These are phyloP conservation scores for Lentithecium fluviatile DNA, from an alignment of 495 filamentous ascomycete genomes.

Conservation along the genomic window DNA sequence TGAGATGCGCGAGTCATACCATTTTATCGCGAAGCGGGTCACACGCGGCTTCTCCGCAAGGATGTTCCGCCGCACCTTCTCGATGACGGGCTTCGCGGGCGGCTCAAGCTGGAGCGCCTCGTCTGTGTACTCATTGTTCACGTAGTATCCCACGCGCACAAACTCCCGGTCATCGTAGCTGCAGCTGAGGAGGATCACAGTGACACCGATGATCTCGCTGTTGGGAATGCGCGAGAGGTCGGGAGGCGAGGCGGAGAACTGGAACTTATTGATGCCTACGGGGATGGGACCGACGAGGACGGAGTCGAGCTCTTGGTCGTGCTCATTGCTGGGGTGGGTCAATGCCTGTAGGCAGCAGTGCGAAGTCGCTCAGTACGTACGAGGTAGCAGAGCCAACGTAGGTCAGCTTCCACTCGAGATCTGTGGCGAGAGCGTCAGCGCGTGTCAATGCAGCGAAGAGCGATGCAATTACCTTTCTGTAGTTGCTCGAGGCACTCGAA, in stretches of 20 bases:
- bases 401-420: constrained; percentile 98
- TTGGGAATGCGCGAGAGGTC: constrained; percentile 84
- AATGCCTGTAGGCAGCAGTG: constrained; percentile 18
- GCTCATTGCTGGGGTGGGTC: constrained; percentile 65
- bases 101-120: constrained; percentile 86
- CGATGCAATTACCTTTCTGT: constrained; percentile 68
- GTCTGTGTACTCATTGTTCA: constrained; percentile 96
- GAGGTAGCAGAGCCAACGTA: constrained; percentile 98
- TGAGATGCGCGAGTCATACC: constrained; percentile 55
- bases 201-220: constrained; percentile 94
- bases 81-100: constrained; percentile 85
- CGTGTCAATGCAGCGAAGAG: not conserved
- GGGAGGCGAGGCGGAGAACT: constrained; percentile 93
- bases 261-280: constrained; percentile 95
- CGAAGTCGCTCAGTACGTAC: constrained; percentile 52
- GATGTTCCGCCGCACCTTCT: constrained; percentile 86
- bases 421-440: constrained; percentile 49
- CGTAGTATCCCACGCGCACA: constrained; percentile 97
- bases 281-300: constrained; percentile 95
- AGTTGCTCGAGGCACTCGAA: constrained; percentile 94
- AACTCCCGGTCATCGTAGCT: constrained; percentile 96
- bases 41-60: constrained; percentile 96
- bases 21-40: constrained; percentile 98
- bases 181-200: constrained; percentile 93
- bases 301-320: constrained; percentile 97